phyloP scores from a whole-genome alignment of 768 basidiomycete genomes.

The Tricholoma saponaceum region DNA sequence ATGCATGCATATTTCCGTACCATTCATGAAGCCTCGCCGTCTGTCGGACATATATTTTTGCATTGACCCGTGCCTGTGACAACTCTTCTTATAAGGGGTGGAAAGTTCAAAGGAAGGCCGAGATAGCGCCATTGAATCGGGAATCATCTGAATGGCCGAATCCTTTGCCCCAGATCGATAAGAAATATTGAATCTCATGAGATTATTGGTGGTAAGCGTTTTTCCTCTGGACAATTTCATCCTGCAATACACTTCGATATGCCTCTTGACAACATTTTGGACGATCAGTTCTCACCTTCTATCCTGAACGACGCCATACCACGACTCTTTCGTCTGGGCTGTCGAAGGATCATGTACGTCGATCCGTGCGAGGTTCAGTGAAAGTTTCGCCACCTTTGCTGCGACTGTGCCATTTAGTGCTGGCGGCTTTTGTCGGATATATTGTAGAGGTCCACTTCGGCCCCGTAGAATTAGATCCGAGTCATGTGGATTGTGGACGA shows the following conservation, averaged over 20 bases:
- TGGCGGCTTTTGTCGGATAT: neutral
- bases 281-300: slow-evolving; percentile 4
- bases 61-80: neutral
- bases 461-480: neutral
- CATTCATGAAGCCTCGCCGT: neutral
- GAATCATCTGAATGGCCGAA: no score
- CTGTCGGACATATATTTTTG: neutral
- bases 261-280: slow-evolving; percentile 7
- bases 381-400: neutral
- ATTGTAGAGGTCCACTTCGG: neutral
- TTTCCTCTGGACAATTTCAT: no score
- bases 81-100: neutral
- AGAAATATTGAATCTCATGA: no score
- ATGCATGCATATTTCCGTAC: neutral
- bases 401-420: neutral
- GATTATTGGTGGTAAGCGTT: no score
- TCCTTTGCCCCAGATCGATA: slow-evolving; percentile 1
- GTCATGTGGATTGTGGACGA: neutral
- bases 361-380: slow-evolving; percentile 8
- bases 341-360: slow-evolving; percentile 7
- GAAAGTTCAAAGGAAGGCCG: neutral
- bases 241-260: slow-evolving; percentile 15
- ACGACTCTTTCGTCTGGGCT: slow-evolving; percentile 1
- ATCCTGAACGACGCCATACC: slow-evolving; percentile 7
- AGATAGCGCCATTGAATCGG: no score